Evolutionary conservation across 305 asterid genomes (phyloP).

Genomic region (Fraxinus albicans): DNA sequence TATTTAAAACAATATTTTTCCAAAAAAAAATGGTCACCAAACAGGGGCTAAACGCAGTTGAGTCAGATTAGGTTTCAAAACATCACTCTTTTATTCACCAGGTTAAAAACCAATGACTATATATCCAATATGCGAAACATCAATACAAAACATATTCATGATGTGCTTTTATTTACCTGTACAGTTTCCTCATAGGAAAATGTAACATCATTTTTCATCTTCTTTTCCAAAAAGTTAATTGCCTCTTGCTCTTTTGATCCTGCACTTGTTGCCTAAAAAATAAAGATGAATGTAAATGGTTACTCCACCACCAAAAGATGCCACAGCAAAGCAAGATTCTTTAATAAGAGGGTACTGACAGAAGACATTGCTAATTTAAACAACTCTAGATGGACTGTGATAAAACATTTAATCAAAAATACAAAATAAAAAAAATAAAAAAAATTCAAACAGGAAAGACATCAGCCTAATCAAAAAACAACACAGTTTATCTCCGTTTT

Average conservation of each 20-base stretch:
- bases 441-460: not conserved
- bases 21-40: no score
- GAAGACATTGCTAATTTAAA: not conserved
- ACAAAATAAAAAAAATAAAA: no score
- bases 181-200: conserved; percentile 95
- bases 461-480: not conserved
- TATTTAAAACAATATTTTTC: no score
- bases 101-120: not conserved
- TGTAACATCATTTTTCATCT: conserved; percentile 93
- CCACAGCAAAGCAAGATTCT: not conserved
- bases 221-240: conserved; percentile 90
- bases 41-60: not conserved
- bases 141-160: not conserved
- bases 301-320: conserved; percentile 7
- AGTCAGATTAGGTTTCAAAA: not conserved
- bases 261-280: conserved; percentile 91
- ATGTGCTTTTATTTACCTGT: conserved; percentile 57
- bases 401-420: not conserved
- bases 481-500: not conserved
- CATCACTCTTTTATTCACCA: not conserved
- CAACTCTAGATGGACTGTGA: not conserved
- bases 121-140: not conserved
- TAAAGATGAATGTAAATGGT: conserved; percentile 21
- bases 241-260: conserved; percentile 99
- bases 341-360: not conserved